These are phyloP conservation scores for Lycium ferocissimum DNA, from an alignment of 257 asterid genomes.

Conservation along the genomic window DNA sequence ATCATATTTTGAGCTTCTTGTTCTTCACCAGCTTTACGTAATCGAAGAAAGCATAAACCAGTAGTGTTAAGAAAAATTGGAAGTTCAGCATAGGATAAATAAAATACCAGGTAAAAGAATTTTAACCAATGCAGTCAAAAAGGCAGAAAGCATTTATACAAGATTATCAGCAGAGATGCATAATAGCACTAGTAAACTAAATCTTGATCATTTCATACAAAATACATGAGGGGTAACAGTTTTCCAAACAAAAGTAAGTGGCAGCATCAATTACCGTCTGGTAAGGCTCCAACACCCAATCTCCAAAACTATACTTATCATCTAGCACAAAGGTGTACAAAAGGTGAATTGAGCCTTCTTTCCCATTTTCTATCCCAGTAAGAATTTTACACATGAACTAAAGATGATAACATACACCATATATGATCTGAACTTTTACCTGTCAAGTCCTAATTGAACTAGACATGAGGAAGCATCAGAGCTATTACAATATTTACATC, in stretches of 20 bases:
- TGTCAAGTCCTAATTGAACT: conserved; percentile 84
- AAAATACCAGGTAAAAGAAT: not conserved
- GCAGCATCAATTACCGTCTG: not conserved
- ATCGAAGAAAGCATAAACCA: conserved; percentile 1
- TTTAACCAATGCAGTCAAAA: not conserved
- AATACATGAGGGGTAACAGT: not conserved
- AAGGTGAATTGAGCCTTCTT: conserved; percentile 18
- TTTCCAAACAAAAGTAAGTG: conserved; percentile 8
- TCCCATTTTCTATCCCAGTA: conserved; percentile 24
- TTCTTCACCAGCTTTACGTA: conserved; percentile 19
- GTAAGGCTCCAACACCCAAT: conserved; percentile 7
- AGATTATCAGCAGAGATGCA: not conserved
- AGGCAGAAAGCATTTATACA: conserved; percentile 5
- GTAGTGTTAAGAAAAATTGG: not conserved
- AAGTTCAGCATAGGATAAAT: not conserved
- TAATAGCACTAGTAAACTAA: conserved; percentile 12
- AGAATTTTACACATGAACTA: not conserved
- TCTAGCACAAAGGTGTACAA: conserved; percentile 16
- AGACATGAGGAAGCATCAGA: conserved; percentile 95
- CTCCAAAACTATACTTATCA: not conserved
- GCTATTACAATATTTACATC: conserved; percentile 83
- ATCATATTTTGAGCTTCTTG: not conserved
- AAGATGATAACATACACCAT: not conserved
- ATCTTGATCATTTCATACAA: conserved; percentile 19
- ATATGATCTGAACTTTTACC: conserved; percentile 53